Base-by-base conservation (phyloP, 1,284 basidiomycete species). In the Rhodotorula sp. region DNA sequence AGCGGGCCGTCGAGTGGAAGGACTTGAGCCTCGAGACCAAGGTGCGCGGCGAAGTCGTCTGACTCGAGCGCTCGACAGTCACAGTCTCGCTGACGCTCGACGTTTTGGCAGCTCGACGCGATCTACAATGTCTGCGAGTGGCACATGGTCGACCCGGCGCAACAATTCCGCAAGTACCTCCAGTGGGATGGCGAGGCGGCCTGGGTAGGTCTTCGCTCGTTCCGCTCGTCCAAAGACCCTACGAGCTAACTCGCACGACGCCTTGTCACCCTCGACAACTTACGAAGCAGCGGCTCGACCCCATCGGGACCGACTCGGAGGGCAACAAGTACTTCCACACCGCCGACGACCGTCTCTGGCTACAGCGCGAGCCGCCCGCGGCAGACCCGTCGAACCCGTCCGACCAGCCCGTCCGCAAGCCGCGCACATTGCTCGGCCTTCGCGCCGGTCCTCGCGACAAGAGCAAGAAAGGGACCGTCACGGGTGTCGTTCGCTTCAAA, bases 271-370 rank as follows among this genome's bases (percentile, higher is more conserved):
- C 47, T 57, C n/a, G 24, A 20, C 36, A 36, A 51, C 4, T 13
- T 39, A 49, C 30, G 52, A 64, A 76, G 53, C 76, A 92, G 90
- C 87, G 91, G 39, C 87, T 91, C 64, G 90, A 92, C 77, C 92
- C 92, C 3, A 87, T 93, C 74, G 92, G 93, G 13, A 91, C 89
- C 77, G 92, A 95, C 77, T 84, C 85, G 27, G 87, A 89, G 76
- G 84, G 84, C 30, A 93, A 92, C 79, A 88, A 89, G 0, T 95
- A 94, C 79, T 94, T 91, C 91, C 82, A 92, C 29, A 90, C 94
- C 75, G 91, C 92, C 86, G 87, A 86, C 69, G 89, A 93, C 77
- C 89, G 92, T 27, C 84, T 94, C 27, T 95, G 92, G 92, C 86
- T 94, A 52, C 92, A 94, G 49, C 76, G 76, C 32, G 82, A 83